Evolutionary conservation across 345 rosid genomes (phyloP).

Genomic region (Populus simonii): DNA sequence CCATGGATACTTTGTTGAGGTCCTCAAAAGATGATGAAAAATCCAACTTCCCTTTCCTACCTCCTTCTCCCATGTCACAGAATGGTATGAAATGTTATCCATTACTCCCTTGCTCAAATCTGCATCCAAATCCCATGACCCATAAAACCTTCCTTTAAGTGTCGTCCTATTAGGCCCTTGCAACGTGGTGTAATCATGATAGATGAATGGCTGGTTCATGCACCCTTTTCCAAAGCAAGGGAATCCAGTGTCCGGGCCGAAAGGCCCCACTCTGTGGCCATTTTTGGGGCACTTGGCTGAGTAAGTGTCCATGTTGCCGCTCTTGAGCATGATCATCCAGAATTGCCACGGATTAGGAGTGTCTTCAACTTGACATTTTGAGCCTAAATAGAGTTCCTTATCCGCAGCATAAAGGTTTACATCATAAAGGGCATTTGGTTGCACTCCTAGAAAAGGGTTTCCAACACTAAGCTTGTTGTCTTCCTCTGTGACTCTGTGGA

Average conservation of each 20-base stretch:
- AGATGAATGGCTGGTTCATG: slow-evolving; percentile 73
- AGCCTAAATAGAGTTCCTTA: slow-evolving; percentile 70
- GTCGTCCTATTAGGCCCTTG: slow-evolving; percentile 30
- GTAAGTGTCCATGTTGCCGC: slow-evolving; percentile 71
- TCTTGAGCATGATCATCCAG: slow-evolving; percentile 94
- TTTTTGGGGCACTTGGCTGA: slow-evolving; percentile 64
- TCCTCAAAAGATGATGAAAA: slow-evolving; percentile 24
- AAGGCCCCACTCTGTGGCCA: slow-evolving; percentile 53
- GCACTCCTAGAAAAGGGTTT: slow-evolving; percentile 14
- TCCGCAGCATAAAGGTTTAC: slow-evolving; percentile 40
- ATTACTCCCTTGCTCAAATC: slow-evolving; percentile 7
- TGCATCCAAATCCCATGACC: slow-evolving; percentile 62
- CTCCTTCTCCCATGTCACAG: slow-evolving; percentile 23
- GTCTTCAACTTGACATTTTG: slow-evolving; percentile 61
- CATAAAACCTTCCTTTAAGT: slow-evolving; percentile 73
- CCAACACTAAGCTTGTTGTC: slow-evolving; percentile 60
- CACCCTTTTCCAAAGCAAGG: slow-evolving; percentile 79
- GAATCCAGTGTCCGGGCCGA: slow-evolving; percentile 39
- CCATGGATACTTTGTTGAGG: slow-evolving; percentile 32
- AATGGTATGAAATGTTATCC: slow-evolving; percentile 16
- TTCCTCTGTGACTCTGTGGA: slow-evolving; percentile 57
- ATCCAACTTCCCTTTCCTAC: slow-evolving; percentile 25
- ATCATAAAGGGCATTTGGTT: slow-evolving; percentile 4
- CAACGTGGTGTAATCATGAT: slow-evolving; percentile 53
- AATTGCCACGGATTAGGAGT: slow-evolving; percentile 74